A percentile compares a stretch with the other conserved stretches of the same genome.
phyloP scores from a whole-genome alignment of 2,329 filamentous ascomycete genomes.

The Fusarium dimerum region DNA sequence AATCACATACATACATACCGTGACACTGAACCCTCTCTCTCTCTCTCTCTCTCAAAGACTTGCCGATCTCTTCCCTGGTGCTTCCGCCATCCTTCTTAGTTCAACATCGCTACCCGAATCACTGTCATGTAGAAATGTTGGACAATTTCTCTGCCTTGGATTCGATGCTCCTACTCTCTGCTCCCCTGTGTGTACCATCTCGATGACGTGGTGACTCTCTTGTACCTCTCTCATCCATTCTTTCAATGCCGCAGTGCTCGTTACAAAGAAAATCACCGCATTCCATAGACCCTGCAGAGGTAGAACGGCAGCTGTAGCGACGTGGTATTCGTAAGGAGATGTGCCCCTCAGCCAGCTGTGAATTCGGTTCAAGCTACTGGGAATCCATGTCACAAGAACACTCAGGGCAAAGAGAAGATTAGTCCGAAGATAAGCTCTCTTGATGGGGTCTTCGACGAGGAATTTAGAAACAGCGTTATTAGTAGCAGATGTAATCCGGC shows the following conservation, averaged over 20 bases:
- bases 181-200: slow-evolving; percentile 15
- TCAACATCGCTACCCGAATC: slow-evolving; percentile 39
- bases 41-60: slow-evolving; percentile 16
- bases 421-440: slow-evolving; percentile 61
- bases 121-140: slow-evolving; percentile 31
- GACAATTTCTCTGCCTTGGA: slow-evolving; percentile 12
- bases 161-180: slow-evolving; percentile 1
- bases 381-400: slow-evolving; percentile 63
- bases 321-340: slow-evolving; percentile 65
- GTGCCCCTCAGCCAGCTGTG: slow-evolving; percentile 61
- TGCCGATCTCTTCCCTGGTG: slow-evolving; percentile 25
- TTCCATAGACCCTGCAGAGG: slow-evolving; percentile 84
- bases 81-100: slow-evolving; percentile 30
- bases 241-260: slow-evolving; percentile 48
- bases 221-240: slow-evolving; percentile 8
- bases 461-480: slow-evolving; percentile 39
- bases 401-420: slow-evolving; percentile 63
- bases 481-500: slow-evolving; percentile 18
- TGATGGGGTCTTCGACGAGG: slow-evolving; percentile 53
- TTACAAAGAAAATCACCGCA: slow-evolving; percentile 72
- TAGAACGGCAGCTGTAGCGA: slow-evolving; percentile 70
- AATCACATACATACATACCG: slow-evolving; percentile 2
- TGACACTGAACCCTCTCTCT: not conserved
- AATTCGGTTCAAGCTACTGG: slow-evolving; percentile 72
- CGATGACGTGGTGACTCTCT: slow-evolving; percentile 4